Percentiles rank a stretch among this genome's conserved stretches.
These are phyloP conservation scores for Russula lepida DNA, from an alignment of 768 basidiomycete species.

Conservation along the genomic window DNA sequence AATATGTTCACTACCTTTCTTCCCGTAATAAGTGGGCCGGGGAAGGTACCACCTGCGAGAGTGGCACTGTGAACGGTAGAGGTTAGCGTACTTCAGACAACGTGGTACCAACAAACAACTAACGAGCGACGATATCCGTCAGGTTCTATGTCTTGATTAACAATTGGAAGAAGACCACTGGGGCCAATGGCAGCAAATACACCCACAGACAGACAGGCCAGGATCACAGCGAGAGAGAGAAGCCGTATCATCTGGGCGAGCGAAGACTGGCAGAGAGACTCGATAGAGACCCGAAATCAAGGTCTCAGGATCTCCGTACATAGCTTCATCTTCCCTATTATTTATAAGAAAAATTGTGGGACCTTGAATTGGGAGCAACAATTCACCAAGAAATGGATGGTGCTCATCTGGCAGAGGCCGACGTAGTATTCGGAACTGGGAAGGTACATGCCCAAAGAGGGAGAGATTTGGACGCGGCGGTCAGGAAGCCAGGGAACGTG, in stretches of 20 bases:
- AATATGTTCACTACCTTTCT: conserved; percentile 22
- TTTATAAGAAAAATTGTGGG: neutral
- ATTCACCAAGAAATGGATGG: neutral
- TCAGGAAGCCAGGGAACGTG: neutral
- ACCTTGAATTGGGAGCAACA: neutral
- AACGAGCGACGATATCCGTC: conserved; percentile 24
- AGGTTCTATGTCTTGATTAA: conserved; percentile 19
- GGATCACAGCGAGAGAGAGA: neutral
- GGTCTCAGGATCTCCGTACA: neutral
- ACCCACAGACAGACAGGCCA: neutral
- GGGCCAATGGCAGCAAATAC: conserved; percentile 21
- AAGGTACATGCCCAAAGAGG: neutral
- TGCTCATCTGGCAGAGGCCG: neutral
- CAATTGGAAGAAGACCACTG: conserved; percentile 17
- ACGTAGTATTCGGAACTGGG: neutral
- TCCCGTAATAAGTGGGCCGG: conserved; percentile 13
- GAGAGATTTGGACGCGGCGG: neutral
- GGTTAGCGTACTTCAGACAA: neutral
- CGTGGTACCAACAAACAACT: neutral
- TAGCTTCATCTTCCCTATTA: neutral
- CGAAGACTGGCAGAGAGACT: neutral
- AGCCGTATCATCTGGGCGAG: neutral
- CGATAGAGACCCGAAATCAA: neutral
- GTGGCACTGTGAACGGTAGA: neutral
- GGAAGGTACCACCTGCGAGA: conserved; percentile 3